Conservation (phyloP, 2,329 filamentous ascomycete species). For the Exophiala calicioides region DNA sequence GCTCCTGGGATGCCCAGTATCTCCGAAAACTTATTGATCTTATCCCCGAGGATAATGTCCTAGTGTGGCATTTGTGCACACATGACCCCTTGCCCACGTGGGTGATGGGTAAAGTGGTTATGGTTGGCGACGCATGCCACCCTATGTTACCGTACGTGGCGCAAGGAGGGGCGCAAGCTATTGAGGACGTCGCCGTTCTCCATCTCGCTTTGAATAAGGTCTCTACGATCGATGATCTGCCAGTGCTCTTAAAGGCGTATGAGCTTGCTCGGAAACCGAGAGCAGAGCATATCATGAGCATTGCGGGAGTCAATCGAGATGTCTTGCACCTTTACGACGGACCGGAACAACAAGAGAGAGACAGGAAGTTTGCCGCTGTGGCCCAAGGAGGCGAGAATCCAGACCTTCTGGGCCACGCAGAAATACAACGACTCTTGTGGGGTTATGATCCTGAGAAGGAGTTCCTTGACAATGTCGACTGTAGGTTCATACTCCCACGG, state of each 20-base stretch:
- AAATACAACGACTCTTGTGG: too few relatives aligned
- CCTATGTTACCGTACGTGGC: constrained; percentile 58
- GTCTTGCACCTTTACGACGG: constrained; percentile 4
- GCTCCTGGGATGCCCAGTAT: background rate
- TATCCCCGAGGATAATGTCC: background rate
- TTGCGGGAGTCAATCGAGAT: background rate
- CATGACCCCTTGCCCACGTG: constrained; percentile 44
- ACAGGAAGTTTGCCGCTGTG: background rate
- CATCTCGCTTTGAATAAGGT: background rate
- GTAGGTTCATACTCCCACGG: too few relatives aligned
- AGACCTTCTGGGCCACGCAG: too few relatives aligned
- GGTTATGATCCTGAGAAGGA: too few relatives aligned
- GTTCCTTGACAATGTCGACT: too few relatives aligned
- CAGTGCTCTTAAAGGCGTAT: background rate
- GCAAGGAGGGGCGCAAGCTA: constrained; percentile 44
- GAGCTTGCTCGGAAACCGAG: background rate
- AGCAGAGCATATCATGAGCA: background rate
- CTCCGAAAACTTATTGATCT: background rate
- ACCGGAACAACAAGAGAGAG: constrained; percentile 5
- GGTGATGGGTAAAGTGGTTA: constrained; percentile 49
- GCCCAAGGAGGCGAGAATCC: constrained; percentile 6
- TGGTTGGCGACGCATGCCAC: constrained; percentile 45
- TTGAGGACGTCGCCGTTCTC: constrained; percentile 47
- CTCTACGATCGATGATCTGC: background rate
- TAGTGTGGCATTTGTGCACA: background rate